Evolutionary conservation across 495 filamentous ascomycete genomes (phyloP), one percentile per base, ranked within the genome.

Genomic region (Jackrogersella multiformis): DNA sequence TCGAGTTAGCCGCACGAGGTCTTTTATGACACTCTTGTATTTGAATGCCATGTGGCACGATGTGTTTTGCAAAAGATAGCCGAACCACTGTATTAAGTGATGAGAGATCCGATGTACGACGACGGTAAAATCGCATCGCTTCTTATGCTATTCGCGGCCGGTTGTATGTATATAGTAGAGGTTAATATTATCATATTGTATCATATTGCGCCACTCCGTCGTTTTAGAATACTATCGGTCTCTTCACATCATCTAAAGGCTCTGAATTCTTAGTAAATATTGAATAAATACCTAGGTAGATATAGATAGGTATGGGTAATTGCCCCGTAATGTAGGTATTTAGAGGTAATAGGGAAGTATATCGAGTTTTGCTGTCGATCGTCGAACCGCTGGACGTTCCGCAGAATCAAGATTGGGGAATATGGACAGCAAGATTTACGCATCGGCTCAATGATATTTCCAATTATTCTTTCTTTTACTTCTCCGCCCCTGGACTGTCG

Each of bases 11-110:
- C 49, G 44, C 35, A 56, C 32, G 8, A 42, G 18, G 26, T 51
- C 24, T 49, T 51, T 5, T 44, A 56, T 52, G 42, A 28, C 48
- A 54, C 56, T 9, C 28, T 28, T 9, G 56, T 61, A 42, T 18
- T 51, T 18, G 35, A 52, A 36, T 36, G 42, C n/a, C 7, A 60
- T 56, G 51, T 67, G 26, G 44, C 23, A 66, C 21, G 18, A 3
- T 13, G 36, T 46, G 38, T 54, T 55, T 54, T 55, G 5, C 48
- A 44, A 34, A 56, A 56, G n/a, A 34, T 18, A 26, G 21, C 15
- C 34, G 2, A 21, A 23, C 6, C n/a, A n/a, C 7, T 16, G 34
- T 5, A 30, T 48, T 30, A 48, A 26, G n/a, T 39, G 24, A 48
- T 15, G 42, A 63, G 48, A 49, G 24, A 26, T 32, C 34, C 24